Percentiles rank a stretch among this genome's conserved stretches.
Evolutionary conservation across 176 grass and related monocot genomes (phyloP).

Genomic region (Olyra latifolia): DNA sequence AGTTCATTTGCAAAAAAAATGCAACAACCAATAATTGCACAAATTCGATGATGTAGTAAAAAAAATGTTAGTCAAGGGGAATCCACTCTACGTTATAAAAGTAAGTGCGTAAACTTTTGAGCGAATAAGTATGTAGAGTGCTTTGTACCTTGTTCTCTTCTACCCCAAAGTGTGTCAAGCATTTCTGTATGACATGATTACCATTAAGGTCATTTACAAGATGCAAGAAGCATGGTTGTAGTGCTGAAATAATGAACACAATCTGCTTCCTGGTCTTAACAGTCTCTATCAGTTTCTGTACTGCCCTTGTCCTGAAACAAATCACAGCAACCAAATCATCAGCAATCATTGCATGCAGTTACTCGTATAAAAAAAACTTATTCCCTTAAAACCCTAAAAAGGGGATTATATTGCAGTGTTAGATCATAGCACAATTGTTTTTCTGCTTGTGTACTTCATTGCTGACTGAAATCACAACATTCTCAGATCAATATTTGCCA

Average conservation of each 20-base stretch:
- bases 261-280: slow-evolving; percentile 55
- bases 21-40: neutral
- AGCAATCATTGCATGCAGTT: neutral
- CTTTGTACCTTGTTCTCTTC: slow-evolving; percentile 83
- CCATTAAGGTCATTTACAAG: slow-evolving; percentile 91
- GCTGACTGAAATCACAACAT: neutral
- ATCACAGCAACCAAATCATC: slow-evolving; percentile 38
- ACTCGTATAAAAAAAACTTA: neutral
- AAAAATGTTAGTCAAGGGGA: neutral
- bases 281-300: slow-evolving; percentile 94
- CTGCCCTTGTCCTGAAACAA: slow-evolving; percentile 81
- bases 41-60: neutral
- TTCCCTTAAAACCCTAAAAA: neutral
- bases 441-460: neutral
- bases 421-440: slow-evolving; percentile 1
- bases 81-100: neutral
- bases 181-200: slow-evolving; percentile 85
- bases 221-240: slow-evolving; percentile 57
- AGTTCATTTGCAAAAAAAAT: neutral
- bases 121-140: too few relatives aligned
- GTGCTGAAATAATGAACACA: slow-evolving; percentile 50
- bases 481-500: slow-evolving; percentile 16
- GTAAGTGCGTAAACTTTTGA: neutral
- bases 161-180: slow-evolving; percentile 60
- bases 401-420: neutral